Conservation (phyloP, 805 yeast species). For the Teunomyces aglyptinius region DNA sequence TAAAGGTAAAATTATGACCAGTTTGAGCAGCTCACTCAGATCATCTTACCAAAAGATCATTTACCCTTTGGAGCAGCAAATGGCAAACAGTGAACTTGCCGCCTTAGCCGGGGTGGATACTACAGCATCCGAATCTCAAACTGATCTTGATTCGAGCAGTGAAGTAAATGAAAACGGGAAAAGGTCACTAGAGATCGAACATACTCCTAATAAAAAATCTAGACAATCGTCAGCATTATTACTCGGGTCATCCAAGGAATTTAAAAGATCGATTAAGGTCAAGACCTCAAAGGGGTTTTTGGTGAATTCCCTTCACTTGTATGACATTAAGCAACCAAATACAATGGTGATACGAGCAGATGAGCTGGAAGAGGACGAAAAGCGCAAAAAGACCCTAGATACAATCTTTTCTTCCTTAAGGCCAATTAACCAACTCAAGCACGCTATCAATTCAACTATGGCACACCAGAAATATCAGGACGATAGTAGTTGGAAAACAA, state of each 20-base stretch:
- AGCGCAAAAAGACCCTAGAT: constrained; percentile 7
- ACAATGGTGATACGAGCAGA: constrained; percentile 6
- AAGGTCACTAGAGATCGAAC: neutral
- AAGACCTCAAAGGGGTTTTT: constrained; percentile 52
- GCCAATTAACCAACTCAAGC: constrained; percentile 13
- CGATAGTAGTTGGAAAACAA: constrained; percentile 11
- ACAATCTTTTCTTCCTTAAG: constrained; percentile 7
- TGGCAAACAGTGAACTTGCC: constrained; percentile 11
- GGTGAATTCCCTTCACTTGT: constrained; percentile 47
- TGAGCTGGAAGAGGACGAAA: constrained; percentile 6
- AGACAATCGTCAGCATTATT: constrained; percentile 32
- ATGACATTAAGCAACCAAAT: constrained; percentile 41
- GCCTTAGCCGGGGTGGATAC: constrained; percentile 1
- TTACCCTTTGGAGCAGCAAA: constrained; percentile 28
- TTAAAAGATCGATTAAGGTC: constrained; percentile 44
- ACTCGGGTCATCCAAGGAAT: constrained; percentile 45
- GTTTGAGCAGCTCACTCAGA: constrained; percentile 65
- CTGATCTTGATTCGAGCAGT: neutral
- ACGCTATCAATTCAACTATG: constrained; percentile 6
- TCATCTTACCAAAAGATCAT: constrained; percentile 50
- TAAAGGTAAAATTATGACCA: constrained; percentile 67
- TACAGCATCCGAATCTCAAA: neutral
- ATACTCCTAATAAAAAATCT: neutral
- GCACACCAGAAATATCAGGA: constrained; percentile 13
- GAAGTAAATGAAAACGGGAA: neutral